phyloP scores from a whole-genome alignment of 2,329 filamentous ascomycete genomes.

The Drechslerella coelobrocha region DNA sequence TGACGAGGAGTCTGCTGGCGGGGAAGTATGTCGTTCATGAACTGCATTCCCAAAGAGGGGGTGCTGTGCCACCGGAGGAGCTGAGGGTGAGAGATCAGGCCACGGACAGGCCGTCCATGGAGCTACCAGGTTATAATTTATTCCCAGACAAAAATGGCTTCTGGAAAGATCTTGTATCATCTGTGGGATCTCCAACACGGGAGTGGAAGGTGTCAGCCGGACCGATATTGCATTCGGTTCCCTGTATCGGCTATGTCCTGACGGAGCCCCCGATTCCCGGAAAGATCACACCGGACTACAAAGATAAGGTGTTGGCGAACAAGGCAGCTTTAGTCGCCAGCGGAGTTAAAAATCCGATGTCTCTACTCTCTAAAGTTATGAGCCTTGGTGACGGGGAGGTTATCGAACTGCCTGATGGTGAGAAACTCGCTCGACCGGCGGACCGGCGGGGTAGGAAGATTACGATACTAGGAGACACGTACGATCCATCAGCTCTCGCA shows the following conservation, averaged over 20 bases:
- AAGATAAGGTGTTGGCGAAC: constrained; percentile 44
- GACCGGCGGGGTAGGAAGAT: constrained; percentile 51
- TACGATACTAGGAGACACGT: constrained; percentile 53
- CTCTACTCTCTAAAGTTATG: constrained; percentile 47
- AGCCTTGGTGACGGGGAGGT: constrained; percentile 15
- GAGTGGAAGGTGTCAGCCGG: constrained; percentile 52
- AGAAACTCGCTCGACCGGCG: constrained; percentile 42
- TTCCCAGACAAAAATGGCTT: constrained; percentile 41
- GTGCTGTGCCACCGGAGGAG: not conserved
- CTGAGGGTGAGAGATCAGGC: constrained; percentile 11
- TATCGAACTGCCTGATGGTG: constrained; percentile 52
- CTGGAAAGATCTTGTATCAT: constrained; percentile 49
- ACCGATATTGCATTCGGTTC: constrained; percentile 52
- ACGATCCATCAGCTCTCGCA: constrained; percentile 48
- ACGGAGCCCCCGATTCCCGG: constrained; percentile 50
- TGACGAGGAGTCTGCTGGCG: constrained; percentile 51
- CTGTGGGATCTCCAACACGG: constrained; percentile 6
- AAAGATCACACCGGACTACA: constrained; percentile 52
- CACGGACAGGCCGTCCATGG: constrained; percentile 35
- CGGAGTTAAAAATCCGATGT: constrained; percentile 52
- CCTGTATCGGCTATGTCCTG: constrained; percentile 52
- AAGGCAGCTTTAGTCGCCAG: constrained; percentile 40
- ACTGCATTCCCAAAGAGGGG: constrained; percentile 33
- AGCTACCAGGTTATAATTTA: constrained; percentile 49
- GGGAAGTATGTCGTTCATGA: constrained; percentile 52